Evolutionary conservation across 495 filamentous ascomycete species (phyloP), one percentile per base, ranked within the genome.

Genomic region (Penicillium soppii): DNA sequence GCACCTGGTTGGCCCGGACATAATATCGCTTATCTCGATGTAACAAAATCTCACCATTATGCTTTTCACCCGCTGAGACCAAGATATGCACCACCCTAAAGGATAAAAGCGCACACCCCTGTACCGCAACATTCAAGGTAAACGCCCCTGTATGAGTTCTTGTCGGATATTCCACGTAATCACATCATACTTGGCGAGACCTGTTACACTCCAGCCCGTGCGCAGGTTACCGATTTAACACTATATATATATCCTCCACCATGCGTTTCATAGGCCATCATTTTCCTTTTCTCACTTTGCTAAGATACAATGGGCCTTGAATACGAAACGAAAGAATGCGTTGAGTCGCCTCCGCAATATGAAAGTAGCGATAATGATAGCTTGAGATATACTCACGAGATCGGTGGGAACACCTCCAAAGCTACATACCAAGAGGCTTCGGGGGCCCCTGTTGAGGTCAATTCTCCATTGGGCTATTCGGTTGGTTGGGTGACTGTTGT

Each of bases 341-440:
- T 22, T 5, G 20, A 47, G n/a, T 13, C 32, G 4, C 10, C 22
- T 8, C 35, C 33, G 1, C 45, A 48, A 10, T 22, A 48, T 30
- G 45, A 39, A 1, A 41, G 37, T 22, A 65, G 61, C 50, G 56
- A 61, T n/a, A 36, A 46, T 43, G 77, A 78, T 26, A 69, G 68
- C 35, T 65, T 80, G 8, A 59, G 76, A 30, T 85, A 74, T 53
- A 77, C 74, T 7, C 62, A 70, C 15, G 80, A 74, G 47, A 73
- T 75, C 40, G 82, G 79, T 15, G 69, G 66, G n/a, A 87, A 87
- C 55, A 73, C 74, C 30, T 75, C 76, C 1, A 63, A 64, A 22
- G 69, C 76, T 3, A 77, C 83, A 2, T 84, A 84, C 54, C 83
- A 86, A 50, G 83, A 88, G 53, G 82, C 79, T 2, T 66, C 66